phyloP scores from a whole-genome alignment of 441 rosid genomes.

The Theobroma grandiflorum region DNA sequence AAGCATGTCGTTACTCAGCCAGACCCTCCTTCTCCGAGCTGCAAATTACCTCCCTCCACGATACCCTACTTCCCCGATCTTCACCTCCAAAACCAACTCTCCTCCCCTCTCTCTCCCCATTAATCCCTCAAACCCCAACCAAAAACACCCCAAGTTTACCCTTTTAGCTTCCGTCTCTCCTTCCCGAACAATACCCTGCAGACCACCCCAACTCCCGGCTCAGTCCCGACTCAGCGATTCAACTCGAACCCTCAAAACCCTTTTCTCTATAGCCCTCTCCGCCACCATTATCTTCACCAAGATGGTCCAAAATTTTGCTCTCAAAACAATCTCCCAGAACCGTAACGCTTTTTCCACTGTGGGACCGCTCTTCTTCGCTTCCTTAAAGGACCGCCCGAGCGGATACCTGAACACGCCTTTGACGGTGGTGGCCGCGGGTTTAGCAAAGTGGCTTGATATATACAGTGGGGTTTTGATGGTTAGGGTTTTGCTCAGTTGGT shows the following conservation, averaged over 20 bases:
- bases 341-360: constrained; percentile 21
- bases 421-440: constrained; percentile 83
- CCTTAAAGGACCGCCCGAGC: constrained; percentile 52
- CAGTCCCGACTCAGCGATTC: constrained; percentile 45
- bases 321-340: constrained; percentile 27
- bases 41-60: constrained; percentile 5
- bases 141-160: constrained; percentile 25
- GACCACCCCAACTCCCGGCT: constrained; percentile 21
- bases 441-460: constrained; percentile 86
- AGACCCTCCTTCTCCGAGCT: constrained; percentile 21
- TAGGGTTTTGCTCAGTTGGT: constrained; percentile 93
- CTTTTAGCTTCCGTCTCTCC: constrained; percentile 39
- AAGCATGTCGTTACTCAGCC: constrained; percentile 35
- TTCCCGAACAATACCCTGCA: constrained; percentile 17
- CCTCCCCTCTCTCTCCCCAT: constrained; percentile 28
- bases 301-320: constrained; percentile 40
- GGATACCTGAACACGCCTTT: constrained; percentile 73
- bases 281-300: constrained; percentile 39
- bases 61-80: constrained; percentile 16
- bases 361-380: constrained; percentile 72
- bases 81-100: background rate
- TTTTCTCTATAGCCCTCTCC: constrained; percentile 42
- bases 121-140: constrained; percentile 26
- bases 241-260: constrained; percentile 61
- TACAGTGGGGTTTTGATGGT: constrained; percentile 90